Evolutionary conservation across 441 rosid species (phyloP).

Genomic region (Euphorbia celastroides): DNA sequence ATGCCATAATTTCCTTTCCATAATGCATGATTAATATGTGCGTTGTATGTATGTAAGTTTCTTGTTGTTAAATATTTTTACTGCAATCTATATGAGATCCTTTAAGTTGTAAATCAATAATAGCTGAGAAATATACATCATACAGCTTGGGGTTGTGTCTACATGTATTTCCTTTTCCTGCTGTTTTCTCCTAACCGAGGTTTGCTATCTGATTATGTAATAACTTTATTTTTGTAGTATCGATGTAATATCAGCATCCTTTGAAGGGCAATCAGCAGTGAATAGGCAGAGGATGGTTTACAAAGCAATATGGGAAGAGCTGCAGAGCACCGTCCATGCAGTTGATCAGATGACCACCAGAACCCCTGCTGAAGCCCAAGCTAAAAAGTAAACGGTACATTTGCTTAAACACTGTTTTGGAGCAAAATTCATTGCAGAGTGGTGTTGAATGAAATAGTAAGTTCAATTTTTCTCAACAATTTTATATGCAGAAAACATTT

Average conservation of each 20-base stretch:
- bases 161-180: not conserved
- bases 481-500: not conserved
- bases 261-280: conserved; percentile 83
- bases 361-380: conserved; percentile 68
- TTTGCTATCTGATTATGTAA: not conserved
- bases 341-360: conserved; percentile 92
- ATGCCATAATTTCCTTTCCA: not conserved
- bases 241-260: conserved; percentile 69
- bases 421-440: not conserved
- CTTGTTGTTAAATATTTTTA: not conserved
- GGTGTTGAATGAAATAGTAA: not conserved
- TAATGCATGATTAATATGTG: not conserved
- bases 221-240: conserved; percentile 49
- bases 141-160: not conserved
- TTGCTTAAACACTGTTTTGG: not conserved
- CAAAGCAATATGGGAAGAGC: conserved; percentile 98
- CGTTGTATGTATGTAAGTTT: not conserved
- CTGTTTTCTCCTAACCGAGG: not conserved
- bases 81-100: not conserved
- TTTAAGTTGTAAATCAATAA: not conserved
- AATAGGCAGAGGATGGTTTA: conserved; percentile 97
- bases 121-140: not conserved
- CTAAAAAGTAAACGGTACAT: conserved; percentile 25
- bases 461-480: not conserved
- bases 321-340: conserved; percentile 86